Evolutionary conservation across 768 basidiomycete genomes (phyloP).

Genomic region (Collybia sp.): DNA sequence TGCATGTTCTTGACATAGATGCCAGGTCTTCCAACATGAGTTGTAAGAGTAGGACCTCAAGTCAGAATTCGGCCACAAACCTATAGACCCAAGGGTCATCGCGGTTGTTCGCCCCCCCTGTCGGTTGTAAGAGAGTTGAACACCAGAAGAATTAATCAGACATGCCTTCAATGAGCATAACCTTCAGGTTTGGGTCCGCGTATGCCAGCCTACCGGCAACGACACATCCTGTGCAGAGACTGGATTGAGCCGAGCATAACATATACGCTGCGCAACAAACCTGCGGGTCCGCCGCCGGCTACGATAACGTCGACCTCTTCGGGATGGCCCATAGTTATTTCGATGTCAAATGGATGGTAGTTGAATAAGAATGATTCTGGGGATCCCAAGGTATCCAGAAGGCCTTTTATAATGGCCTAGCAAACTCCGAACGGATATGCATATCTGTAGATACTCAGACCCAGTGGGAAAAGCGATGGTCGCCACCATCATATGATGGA

Average conservation of each 20-base stretch:
- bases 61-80: slow-evolving; percentile 14
- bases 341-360: no score
- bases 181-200: slow-evolving; percentile 68
- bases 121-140: neutral
- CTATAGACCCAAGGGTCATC: slow-evolving; percentile 76
- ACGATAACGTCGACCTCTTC: slow-evolving; percentile 74
- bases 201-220: slow-evolving; percentile 67
- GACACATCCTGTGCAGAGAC: slow-evolving; percentile 44
- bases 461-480: no score
- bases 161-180: slow-evolving; percentile 70
- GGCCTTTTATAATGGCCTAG: no score
- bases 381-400: no score
- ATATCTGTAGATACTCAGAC: no score
- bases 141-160: neutral
- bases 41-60: neutral
- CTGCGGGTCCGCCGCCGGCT: slow-evolving; percentile 64
- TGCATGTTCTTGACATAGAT: slow-evolving; percentile 74
- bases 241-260: neutral
- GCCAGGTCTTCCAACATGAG: slow-evolving; percentile 39
- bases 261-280: slow-evolving; percentile 16
- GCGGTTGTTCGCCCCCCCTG: slow-evolving; percentile 65
- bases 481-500: neutral
- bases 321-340: slow-evolving; percentile 42
- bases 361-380: no score
- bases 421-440: no score